phyloP scores from a whole-genome alignment of 352 stramenopile genomes.

The Pythium volutum region DNA sequence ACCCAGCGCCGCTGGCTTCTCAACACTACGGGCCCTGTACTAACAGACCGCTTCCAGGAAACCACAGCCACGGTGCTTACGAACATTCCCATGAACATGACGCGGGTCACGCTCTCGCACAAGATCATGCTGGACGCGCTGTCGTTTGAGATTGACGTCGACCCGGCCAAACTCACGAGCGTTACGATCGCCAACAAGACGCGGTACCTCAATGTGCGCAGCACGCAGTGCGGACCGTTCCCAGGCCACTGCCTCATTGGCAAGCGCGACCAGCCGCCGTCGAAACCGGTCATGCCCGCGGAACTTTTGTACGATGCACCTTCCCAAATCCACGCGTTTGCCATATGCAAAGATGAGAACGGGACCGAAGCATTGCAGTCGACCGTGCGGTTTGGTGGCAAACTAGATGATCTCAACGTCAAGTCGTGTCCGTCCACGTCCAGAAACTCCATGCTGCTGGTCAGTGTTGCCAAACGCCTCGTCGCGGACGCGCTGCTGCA shows the following conservation, averaged over 20 bases:
- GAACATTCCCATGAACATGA: constrained; percentile 5
- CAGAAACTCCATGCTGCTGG: constrained; percentile 6
- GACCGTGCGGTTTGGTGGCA: neutral
- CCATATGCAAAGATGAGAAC: constrained; percentile 8
- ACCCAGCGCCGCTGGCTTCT: constrained; percentile 6
- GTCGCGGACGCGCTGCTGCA: constrained; percentile 6
- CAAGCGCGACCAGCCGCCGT: neutral
- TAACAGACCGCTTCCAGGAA: constrained; percentile 4
- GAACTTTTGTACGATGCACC: neutral
- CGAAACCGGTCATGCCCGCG: neutral
- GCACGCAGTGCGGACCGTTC: constrained; percentile 1
- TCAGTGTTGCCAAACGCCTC: constrained; percentile 11
- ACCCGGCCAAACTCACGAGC: neutral
- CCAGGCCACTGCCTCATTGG: neutral
- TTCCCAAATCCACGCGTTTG: constrained; percentile 10
- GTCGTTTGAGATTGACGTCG: constrained; percentile 7
- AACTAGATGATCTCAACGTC: neutral
- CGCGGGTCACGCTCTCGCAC: constrained; percentile 1
- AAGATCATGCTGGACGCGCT: constrained; percentile 7
- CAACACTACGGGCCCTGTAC: neutral
- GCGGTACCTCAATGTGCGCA: neutral
- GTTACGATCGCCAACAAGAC: neutral
- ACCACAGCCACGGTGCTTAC: neutral
- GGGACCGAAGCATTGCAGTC: constrained; percentile 6
- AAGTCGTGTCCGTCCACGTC: neutral